Conservation (phyloP, 805 yeast species). For the Yamadazyma scolyti region DNA sequence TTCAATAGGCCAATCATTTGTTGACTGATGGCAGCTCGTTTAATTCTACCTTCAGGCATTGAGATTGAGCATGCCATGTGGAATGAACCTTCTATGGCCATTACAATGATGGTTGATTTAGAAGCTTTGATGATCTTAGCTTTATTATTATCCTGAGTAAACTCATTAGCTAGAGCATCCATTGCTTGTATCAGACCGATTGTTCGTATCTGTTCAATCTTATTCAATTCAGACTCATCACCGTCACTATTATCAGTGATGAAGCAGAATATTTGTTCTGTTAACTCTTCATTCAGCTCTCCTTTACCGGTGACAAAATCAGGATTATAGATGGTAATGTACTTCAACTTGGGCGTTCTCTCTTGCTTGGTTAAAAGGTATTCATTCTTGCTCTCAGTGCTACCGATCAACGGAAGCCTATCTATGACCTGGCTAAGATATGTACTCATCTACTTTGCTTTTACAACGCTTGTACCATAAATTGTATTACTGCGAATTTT, state of each 20-base stretch:
- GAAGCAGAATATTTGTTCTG: constrained; percentile 31
- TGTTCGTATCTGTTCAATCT: constrained; percentile 23
- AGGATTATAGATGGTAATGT: constrained; percentile 29
- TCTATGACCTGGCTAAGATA: constrained; percentile 29
- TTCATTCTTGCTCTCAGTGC: constrained; percentile 3
- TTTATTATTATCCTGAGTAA: constrained; percentile 8
- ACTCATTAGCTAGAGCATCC: constrained; percentile 24
- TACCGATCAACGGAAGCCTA: constrained; percentile 13
- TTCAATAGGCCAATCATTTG: constrained; percentile 23
- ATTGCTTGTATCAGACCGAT: constrained; percentile 38
- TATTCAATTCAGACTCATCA: constrained; percentile 7
- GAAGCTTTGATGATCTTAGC: constrained; percentile 22
- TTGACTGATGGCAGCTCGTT: constrained; percentile 17
- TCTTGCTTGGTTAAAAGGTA: constrained; percentile 12
- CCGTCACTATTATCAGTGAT: constrained; percentile 12
- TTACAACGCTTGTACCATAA: not conserved
- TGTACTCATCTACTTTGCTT: too few species aligned
- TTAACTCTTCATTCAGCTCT: constrained; percentile 27
- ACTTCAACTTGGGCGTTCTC: constrained; percentile 11
- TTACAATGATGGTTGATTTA: constrained; percentile 22
- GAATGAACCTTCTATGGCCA: constrained; percentile 21
- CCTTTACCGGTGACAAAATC: constrained; percentile 17
- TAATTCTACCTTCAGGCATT: constrained; percentile 10
- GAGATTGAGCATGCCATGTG: constrained; percentile 25
- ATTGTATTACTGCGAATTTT: not conserved